phyloP scores from a whole-genome alignment of 495 filamentous ascomycete genomes.

The Podospora tetraspora region DNA sequence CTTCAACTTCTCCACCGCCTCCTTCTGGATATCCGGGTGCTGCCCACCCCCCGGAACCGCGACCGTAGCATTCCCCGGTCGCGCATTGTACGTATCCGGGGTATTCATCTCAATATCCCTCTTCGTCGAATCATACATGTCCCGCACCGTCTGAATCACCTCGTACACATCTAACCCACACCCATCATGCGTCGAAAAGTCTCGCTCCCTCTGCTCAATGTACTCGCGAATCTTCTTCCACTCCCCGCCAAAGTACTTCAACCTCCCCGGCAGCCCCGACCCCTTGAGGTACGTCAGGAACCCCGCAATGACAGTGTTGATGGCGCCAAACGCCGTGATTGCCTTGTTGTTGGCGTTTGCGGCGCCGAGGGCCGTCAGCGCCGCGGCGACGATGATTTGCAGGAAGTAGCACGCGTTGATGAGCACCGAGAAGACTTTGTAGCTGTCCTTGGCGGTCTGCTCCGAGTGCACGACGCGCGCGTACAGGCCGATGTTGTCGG shows the following conservation, averaged over 20 bases:
- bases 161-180: conserved; percentile 9
- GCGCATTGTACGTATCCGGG: conserved; percentile 6
- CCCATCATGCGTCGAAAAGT: conserved; percentile 5
- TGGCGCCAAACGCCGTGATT: conserved; percentile 12
- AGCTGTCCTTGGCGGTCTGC: conserved; percentile 10
- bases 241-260: conserved; percentile 13
- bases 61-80: neutral
- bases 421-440: conserved; percentile 11
- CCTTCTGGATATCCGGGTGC: neutral
- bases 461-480: conserved; percentile 12
- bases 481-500: conserved; percentile 15
- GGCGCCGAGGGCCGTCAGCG: conserved; percentile 6
- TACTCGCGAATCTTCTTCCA: conserved; percentile 12
- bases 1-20: neutral
- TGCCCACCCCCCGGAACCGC: neutral
- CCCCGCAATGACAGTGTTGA: conserved; percentile 11
- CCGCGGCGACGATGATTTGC: conserved; percentile 12
- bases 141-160: conserved; percentile 1
- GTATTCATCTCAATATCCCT: conserved; percentile 11
- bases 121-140: conserved; percentile 5
- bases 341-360: conserved; percentile 15
- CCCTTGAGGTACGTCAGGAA: conserved; percentile 11
- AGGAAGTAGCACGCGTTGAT: conserved; percentile 13
- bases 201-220: conserved; percentile 11
- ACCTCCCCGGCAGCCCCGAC: neutral